Evolutionary conservation across 2,329 filamentous ascomycete genomes (phyloP).

Genomic region (Canariomyces notabilis): DNA sequence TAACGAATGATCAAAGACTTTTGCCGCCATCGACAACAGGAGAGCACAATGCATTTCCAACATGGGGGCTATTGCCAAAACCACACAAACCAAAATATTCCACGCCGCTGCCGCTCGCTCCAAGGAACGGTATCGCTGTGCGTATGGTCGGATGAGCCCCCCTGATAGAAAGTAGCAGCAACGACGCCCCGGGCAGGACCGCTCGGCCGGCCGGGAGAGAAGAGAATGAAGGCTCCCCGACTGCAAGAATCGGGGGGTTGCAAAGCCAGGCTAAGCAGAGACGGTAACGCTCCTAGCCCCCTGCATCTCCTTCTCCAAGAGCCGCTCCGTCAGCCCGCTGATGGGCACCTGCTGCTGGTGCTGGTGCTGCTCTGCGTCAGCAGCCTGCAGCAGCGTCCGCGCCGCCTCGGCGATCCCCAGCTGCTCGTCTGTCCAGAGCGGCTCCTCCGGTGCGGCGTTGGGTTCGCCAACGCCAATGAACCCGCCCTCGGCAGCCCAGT

Average conservation of each 20-base stretch:
- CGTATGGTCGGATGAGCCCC: conserved; percentile 27
- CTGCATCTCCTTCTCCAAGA: conserved; percentile 51
- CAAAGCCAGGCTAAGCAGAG: neutral
- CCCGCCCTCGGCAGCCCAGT: conserved; percentile 86
- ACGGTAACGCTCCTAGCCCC: conserved; percentile 28
- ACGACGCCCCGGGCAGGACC: neutral
- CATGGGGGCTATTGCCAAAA: neutral
- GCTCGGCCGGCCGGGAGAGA: conserved; percentile 4
- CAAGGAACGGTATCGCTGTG: conserved; percentile 27
- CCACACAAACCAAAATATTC: conserved; percentile 1
- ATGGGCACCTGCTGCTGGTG: conserved; percentile 31
- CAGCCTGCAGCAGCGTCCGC: conserved; percentile 51
- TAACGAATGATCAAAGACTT: neutral
- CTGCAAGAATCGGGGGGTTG: neutral
- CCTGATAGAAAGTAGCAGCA: conserved; percentile 10
- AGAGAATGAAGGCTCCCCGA: neutral
- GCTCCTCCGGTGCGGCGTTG: conserved; percentile 53
- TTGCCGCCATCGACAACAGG: neutral
- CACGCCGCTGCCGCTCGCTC: conserved; percentile 24
- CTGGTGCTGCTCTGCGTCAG: conserved; percentile 8
- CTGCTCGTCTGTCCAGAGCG: conserved; percentile 92
- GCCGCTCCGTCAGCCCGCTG: conserved; percentile 48
- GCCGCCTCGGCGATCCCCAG: conserved; percentile 67
- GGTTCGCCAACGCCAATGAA: conserved; percentile 90
- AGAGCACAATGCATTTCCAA: neutral